Percentiles rank a stretch among this genome's conserved stretches.
These are phyloP conservation scores for Mrakia hoshinonis DNA, from an alignment of 768 basidiomycete species.

Conservation along the genomic window DNA sequence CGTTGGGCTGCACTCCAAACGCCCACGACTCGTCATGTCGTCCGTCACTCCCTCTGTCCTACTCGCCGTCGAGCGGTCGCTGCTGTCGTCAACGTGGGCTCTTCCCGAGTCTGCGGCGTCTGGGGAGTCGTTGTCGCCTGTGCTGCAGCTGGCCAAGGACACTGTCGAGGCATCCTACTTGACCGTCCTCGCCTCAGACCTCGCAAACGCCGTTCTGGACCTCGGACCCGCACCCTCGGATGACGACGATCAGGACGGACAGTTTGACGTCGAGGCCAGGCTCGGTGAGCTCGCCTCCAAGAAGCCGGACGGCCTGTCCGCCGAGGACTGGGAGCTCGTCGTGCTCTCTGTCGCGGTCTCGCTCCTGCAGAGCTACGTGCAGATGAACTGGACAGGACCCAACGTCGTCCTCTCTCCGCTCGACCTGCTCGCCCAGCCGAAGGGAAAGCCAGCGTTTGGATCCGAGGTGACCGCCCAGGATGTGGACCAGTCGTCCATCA, in stretches of 20 bases:
- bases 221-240: conserved; percentile 36
- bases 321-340: conserved; percentile 23
- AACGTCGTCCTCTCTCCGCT: conserved; percentile 51
- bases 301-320: neutral
- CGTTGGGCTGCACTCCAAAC: neutral
- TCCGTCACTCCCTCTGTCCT: neutral
- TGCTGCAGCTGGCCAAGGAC: conserved; percentile 35
- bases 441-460: conserved; percentile 37
- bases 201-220: conserved; percentile 42
- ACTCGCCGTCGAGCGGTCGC: conserved; percentile 1
- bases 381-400: conserved; percentile 95
- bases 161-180: conserved; percentile 42
- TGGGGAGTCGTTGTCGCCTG: neutral
- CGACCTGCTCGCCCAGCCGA: conserved; percentile 37
- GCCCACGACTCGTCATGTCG: neutral
- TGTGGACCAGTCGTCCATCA: conserved; percentile 59
- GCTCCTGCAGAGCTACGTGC: conserved; percentile 79
- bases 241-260: conserved; percentile 40
- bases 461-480: conserved; percentile 31
- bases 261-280: conserved; percentile 21
- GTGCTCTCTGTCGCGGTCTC: conserved; percentile 54
- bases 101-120: conserved; percentile 2
- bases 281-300: conserved; percentile 35
- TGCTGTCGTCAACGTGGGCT: conserved; percentile 19
- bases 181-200: conserved; percentile 42